A percentile compares a stretch with the other conserved stretches of the same genome.
These are phyloP conservation scores for Pichia californica DNA, from an alignment of 805 yeast species.

Conservation along the genomic window DNA sequence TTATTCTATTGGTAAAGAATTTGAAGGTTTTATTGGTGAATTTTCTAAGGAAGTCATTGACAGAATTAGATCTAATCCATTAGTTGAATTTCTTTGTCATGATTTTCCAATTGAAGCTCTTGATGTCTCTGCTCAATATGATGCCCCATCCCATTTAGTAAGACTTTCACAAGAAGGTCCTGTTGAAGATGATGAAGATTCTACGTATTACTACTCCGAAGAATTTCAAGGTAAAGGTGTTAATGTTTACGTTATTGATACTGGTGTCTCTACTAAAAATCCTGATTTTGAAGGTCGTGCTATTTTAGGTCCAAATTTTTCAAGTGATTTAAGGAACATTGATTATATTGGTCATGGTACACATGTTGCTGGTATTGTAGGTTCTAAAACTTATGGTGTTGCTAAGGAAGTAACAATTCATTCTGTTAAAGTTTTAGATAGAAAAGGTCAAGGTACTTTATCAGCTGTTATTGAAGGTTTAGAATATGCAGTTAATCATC, in stretches of 20 bases:
- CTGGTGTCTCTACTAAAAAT: conserved; percentile 63
- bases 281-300: conserved; percentile 65
- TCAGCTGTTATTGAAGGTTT: conserved; percentile 60
- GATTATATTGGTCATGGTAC: conserved; percentile 89
- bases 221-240: conserved; percentile 50
- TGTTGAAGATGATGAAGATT: conserved; percentile 19
- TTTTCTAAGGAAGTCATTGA: conserved; percentile 43
- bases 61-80: conserved; percentile 48
- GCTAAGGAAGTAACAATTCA: conserved; percentile 62
- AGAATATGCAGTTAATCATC: conserved; percentile 61
- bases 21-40: conserved; percentile 64
- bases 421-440: conserved; percentile 70
- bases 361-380: conserved; percentile 86
- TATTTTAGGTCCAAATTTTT: conserved; percentile 51
- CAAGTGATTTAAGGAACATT: conserved; percentile 48
- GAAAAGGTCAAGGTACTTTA: conserved; percentile 63
- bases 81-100: conserved; percentile 62
- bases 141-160: conserved; percentile 49
- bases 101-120: conserved; percentile 57
- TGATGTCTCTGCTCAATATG: conserved; percentile 34
- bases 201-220: conserved; percentile 43
- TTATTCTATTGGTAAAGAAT: conserved; percentile 56
- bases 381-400: conserved; percentile 74
- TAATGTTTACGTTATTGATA: conserved; percentile 73
- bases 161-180: conserved; percentile 47